Conservation (phyloP, 345 rosid species). For the Durio zibethinus region DNA sequence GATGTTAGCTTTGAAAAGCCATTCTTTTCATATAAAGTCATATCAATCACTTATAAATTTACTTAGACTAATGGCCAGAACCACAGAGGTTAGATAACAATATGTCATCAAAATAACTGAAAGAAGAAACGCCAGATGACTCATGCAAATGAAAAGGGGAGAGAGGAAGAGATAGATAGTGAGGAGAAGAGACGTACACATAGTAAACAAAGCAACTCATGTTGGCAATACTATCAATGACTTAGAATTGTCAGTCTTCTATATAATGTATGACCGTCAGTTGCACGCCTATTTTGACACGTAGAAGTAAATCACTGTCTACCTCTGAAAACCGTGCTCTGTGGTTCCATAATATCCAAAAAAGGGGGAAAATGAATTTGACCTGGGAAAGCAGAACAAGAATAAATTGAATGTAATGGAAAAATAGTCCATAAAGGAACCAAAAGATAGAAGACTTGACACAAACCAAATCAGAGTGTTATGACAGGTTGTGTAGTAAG, state of each 20-base stretch:
- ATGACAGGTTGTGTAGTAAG: neutral
- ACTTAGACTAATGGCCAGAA: neutral
- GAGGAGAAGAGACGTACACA: neutral
- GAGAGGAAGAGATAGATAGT: neutral
- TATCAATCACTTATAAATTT: neutral
- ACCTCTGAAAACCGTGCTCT: neutral
- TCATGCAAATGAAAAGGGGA: neutral
- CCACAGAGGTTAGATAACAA: neutral
- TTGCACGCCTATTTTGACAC: neutral
- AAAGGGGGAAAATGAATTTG: neutral
- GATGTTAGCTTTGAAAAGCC: neutral
- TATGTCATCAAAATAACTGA: neutral
- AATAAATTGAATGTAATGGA: neutral
- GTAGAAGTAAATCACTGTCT: neutral
- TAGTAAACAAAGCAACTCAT: neutral
- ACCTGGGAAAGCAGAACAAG: neutral
- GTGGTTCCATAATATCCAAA: conserved; percentile 5
- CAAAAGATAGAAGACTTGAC: neutral
- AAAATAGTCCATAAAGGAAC: neutral
- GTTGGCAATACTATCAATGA: neutral
- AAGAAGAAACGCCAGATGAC: neutral
- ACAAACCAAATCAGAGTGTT: neutral
- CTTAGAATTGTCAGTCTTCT: neutral
- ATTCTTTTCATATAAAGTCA: neutral
- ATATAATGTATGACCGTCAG: neutral